Evolutionary conservation across 139 green algal genomes (phyloP), one percentile per base, ranked within the genome.

Genomic region (Chlamydomonas applanata): DNA sequence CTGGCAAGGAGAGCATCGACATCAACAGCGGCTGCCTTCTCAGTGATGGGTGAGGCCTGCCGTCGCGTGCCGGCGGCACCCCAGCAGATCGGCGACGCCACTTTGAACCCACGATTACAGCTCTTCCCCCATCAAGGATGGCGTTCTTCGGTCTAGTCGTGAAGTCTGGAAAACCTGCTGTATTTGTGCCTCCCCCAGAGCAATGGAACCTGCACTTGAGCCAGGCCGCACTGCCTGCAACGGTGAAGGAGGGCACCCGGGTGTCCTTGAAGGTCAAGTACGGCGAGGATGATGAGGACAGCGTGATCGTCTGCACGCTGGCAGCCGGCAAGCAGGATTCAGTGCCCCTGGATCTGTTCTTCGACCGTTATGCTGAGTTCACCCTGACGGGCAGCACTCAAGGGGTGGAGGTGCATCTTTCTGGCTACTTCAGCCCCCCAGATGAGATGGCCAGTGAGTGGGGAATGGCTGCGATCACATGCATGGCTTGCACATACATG

Each of bases 291-390:
- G n/a, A 85, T 4, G 71, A 72, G 19, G 74, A 82, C 19, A 77
- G 83, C 32, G 74, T 91, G 19, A 76, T 90, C 27, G 53, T 96
- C 1, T 87, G 79, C 75, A 79, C 78, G 0, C 80, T 96, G 9
- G 74, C 71, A 1, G 89, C 89, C 35, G 90, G 90, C 13, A 77
- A 44, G 17, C 27, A 63, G 19, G 91, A 95, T 71, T 86, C 82
- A 16, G 72, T 79, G 0, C 49, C 69, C 5, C 77, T 97, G 66
- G 90, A 96, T 81, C 80, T 95, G 52, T 82, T 96, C 30, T 77
- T 95, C 3, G 76, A 85, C 60, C 56, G 87, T 24, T 97, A 97
- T 75, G 68, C 83, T 2, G 92, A 97, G 83, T 94, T 97, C 36
- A 83, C 29, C 1, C 87, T 94, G 9, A 62, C 34, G 9, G 54